Base-by-base conservation (phyloP, 371 early-diverging fungal species). In the Mortierella polycephala region DNA sequence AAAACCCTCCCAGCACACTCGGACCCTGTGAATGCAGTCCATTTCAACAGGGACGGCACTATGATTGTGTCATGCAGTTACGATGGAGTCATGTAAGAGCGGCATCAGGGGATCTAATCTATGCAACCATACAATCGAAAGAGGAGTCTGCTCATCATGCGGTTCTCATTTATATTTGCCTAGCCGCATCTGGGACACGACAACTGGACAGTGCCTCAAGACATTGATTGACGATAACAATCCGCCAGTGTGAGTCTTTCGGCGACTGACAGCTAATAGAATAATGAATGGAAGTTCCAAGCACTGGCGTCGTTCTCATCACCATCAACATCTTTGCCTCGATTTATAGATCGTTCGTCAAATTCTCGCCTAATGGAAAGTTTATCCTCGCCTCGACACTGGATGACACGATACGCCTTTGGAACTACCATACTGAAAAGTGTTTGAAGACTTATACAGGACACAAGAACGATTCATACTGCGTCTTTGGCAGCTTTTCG, bases 311-410 rank as follows among this genome's bases (percentile, higher is more conserved):
- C 12, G 9, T 51, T 55, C 56, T 40, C 5, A 30, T 10, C 41
- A 42, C 7, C n/a, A 12, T 20, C 42, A 44, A 14, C 51, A 14
- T 30, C 40, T 11, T 46, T 30, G 2, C 39, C 13, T 40, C 52
- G 7, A 46, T 39, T 44, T 57, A 41, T 68, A 93, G 93, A n/a
- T 94, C 97, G 0, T 97, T 95, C 85, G 98, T 95, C 42, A 96
- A 96, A 83, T 99, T 99, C 76, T 96, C 97, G 37, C 99, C 99
- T 40, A 99, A 99, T 81, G 96, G 98, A 70, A 98, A 98, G 85
- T 99, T 95, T 82, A 96, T 99, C 66, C 88, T 99, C 56, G 96
- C 98, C 5, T 90, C 96, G 0, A 96, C 97, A 11, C 85, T 95
- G 60, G 98, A 99, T 84, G 94, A 90, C 73, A 96, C 96, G 23